Evolutionary conservation across 805 yeast species (phyloP), one percentile per base, ranked within the genome.

Genomic region (Starmera dryadoides): DNA sequence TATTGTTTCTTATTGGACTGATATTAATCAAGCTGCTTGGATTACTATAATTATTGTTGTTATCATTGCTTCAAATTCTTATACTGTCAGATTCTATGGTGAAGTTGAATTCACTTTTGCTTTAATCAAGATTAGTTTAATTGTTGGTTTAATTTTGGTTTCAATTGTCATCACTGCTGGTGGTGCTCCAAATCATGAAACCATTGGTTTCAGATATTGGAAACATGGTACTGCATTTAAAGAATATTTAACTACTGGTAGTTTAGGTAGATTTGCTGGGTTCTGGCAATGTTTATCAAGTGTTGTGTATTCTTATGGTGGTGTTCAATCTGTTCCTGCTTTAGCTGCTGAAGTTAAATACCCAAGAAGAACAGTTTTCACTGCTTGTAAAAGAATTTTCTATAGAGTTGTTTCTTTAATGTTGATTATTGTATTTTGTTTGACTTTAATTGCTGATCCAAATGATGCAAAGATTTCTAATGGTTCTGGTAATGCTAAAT

Each of bases 41-140:
- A 66, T 69, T 30, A 56, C 71, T 3, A 56, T 66, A 11, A 60
- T 69, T 41, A 61, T 62, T 4, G 50, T 65, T 2, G 46, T 62
- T 6, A 58, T 67, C 28, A 47, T 64, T 21, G 46, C 52, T 2
- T 53, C 60, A 17, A 69, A 69, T 42, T 48, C 58, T 8, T 56
- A 59, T 35, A 67, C 62, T 39, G 64, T 62, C 12, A 49, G 56
- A 37, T 55, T 67, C 30, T 73, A 71, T 38, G 79, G 77, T 35
- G 77, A 73, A 35, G 60, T 73, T 0, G 77, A 73, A 47, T 69
- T 71, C 44, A 30, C 57, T 19, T 66, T 70, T 37, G 70, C 75
- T 11, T 35, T 66, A 26, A 52, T 66, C 35, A 73, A 73, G 37
- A 54, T 71, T 10, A 30, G 62, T 15, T 63, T 77, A 20, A 63